phyloP scores from a whole-genome alignment of 2,329 filamentous ascomycete species.

The Stachybotrys chlorohalonatus region DNA sequence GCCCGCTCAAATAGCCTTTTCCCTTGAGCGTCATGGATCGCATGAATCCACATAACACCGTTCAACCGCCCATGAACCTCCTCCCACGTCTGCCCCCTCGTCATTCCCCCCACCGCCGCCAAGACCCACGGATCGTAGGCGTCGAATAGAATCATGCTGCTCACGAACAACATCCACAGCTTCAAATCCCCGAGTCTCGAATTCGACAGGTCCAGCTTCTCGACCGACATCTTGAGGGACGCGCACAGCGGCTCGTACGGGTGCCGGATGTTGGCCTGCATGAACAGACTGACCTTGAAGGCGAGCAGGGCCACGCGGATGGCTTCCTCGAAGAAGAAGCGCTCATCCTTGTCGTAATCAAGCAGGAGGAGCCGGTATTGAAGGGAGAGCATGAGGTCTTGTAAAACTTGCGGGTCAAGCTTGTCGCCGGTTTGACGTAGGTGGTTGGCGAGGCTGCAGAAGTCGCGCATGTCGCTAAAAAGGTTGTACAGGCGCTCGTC shows the following conservation, averaged over 20 bases:
- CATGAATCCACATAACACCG: slow-evolving; percentile 16
- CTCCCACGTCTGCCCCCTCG: slow-evolving; percentile 8
- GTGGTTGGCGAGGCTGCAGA: slow-evolving; percentile 14
- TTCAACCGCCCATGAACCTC: slow-evolving; percentile 10
- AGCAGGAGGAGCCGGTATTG: slow-evolving; percentile 20
- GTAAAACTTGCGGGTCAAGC: slow-evolving; percentile 15
- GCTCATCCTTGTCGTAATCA: slow-evolving; percentile 6
- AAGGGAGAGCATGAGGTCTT: slow-evolving; percentile 18
- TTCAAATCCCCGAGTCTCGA: slow-evolving; percentile 8
- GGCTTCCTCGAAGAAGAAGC: slow-evolving; percentile 9
- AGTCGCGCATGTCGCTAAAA: slow-evolving; percentile 20
- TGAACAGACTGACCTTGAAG: slow-evolving; percentile 17
- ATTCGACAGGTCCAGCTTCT: not conserved
- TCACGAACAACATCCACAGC: slow-evolving; percentile 16
- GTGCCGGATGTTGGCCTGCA: slow-evolving; percentile 11
- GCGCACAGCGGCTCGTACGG: slow-evolving; percentile 6
- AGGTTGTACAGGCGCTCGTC: slow-evolving; percentile 14
- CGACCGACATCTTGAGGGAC: slow-evolving; percentile 7
- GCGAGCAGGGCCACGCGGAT: slow-evolving; percentile 18
- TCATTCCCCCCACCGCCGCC: slow-evolving; percentile 7
- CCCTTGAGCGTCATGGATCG: slow-evolving; percentile 6
- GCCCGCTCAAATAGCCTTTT: no score
- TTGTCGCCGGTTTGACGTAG: slow-evolving; percentile 10
- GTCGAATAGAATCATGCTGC: slow-evolving; percentile 12
- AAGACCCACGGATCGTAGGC: slow-evolving; percentile 12